Evolutionary conservation across 768 basidiomycete genomes (phyloP).

Genomic region (Nevesoporus exiguus): DNA sequence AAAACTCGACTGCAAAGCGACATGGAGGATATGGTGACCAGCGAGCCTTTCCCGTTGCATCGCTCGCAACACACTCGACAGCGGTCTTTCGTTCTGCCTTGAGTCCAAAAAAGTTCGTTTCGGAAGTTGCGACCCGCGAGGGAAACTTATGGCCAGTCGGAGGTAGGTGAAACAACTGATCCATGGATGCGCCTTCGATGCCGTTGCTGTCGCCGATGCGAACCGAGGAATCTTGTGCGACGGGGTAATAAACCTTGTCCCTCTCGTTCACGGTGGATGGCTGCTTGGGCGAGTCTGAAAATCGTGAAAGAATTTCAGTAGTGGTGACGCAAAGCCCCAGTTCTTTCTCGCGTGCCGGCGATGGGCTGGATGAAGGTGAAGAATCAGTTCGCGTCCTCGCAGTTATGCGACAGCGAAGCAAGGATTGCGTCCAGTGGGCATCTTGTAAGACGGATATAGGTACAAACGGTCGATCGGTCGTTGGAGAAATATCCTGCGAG

Average conservation of each 20-base stretch:
- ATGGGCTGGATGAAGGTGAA: constrained; percentile 36
- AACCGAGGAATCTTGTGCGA: constrained; percentile 65
- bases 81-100: constrained; percentile 43
- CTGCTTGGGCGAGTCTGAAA: constrained; percentile 22
- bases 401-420: constrained; percentile 60
- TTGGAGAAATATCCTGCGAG: constrained; percentile 70
- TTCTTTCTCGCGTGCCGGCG: constrained; percentile 50
- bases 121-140: constrained; percentile 33
- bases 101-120: constrained; percentile 65
- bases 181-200: constrained; percentile 56
- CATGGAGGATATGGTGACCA: constrained; percentile 79
- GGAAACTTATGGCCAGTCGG: constrained; percentile 24
- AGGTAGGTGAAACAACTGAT: constrained; percentile 57
- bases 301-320: constrained; percentile 43
- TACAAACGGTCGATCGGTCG: constrained; percentile 66
- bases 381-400: constrained; percentile 27
- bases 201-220: constrained; percentile 71
- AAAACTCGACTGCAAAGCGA: constrained; percentile 88
- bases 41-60: constrained; percentile 42
- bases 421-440: constrained; percentile 75
- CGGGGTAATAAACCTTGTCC: constrained; percentile 53
- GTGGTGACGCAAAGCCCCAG: constrained; percentile 60
- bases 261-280: constrained; percentile 15
- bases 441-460: constrained; percentile 64
- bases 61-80: constrained; percentile 39